These are phyloP conservation scores for Darksidea phi DNA, from an alignment of 495 filamentous ascomycete genomes.

Conservation along the genomic window DNA sequence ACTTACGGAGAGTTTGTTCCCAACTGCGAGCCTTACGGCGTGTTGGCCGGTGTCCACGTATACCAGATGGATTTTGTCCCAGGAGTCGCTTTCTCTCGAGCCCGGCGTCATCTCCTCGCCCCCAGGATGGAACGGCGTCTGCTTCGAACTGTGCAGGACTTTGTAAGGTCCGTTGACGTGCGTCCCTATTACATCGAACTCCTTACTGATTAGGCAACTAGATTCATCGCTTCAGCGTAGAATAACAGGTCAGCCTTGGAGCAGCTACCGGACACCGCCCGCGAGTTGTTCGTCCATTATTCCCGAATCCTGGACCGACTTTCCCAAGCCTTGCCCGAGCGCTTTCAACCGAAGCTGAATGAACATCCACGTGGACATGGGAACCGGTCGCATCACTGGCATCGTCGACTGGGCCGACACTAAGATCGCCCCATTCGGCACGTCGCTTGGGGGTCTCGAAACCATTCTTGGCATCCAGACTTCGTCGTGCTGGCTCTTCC, in stretches of 20 bases:
- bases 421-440: conserved; percentile 4
- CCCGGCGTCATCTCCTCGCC: not conserved
- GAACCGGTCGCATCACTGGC: not conserved
- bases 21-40: not conserved
- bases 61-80: not conserved
- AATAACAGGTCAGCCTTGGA: not conserved
- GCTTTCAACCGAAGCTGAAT: not conserved
- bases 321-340: not conserved
- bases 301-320: not conserved
- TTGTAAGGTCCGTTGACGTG: not conserved
- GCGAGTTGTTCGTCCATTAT: not conserved
- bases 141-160: not conserved
- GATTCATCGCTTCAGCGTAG: conserved; percentile 7
- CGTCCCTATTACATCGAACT: not conserved
- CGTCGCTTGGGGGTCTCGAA: conserved; percentile 3
- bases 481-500: not conserved
- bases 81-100: not conserved
- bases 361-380: conserved; percentile 1
- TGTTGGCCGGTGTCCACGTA: not conserved
- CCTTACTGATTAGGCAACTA: not conserved
- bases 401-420: conserved; percentile 1
- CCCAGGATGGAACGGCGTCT: not conserved
- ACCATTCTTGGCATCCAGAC: conserved; percentile 5
- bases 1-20: not conserved
- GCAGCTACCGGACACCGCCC: not conserved